phyloP scores from a whole-genome alignment of 2,329 filamentous ascomycete species.

The Knoxdaviesia proteae region DNA sequence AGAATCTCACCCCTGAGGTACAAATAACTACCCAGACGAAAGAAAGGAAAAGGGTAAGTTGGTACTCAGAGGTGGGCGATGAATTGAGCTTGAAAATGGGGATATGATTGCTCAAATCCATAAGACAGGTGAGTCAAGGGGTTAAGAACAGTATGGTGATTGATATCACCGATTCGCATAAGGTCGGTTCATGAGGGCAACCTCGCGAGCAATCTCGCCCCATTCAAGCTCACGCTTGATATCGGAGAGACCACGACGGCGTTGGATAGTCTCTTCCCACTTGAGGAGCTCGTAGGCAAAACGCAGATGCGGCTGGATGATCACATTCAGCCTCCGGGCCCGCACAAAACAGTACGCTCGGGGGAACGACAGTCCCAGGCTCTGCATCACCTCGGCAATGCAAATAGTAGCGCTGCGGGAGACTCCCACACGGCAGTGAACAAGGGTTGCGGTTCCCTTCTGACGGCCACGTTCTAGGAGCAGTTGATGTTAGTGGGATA shows the following conservation, averaged over 20 bases:
- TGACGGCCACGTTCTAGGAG: slow-evolving; percentile 51
- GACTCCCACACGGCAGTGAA: slow-evolving; percentile 91
- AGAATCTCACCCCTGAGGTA: too few species aligned
- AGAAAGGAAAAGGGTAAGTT: too few species aligned
- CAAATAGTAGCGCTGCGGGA: slow-evolving; percentile 92
- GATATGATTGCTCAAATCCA: too few species aligned
- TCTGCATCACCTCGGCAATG: slow-evolving; percentile 94
- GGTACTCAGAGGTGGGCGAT: too few species aligned
- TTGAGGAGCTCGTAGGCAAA: slow-evolving; percentile 92
- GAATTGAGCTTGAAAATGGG: too few species aligned
- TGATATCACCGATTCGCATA: slow-evolving; percentile 24
- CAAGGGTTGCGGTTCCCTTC: slow-evolving; percentile 66
- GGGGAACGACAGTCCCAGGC: slow-evolving; percentile 62
- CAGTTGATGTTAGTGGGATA: background rate
- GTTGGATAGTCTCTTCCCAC: slow-evolving; percentile 67
- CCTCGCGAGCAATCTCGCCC: slow-evolving; percentile 70
- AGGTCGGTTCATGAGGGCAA: slow-evolving; percentile 88
- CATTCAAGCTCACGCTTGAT: slow-evolving; percentile 61
- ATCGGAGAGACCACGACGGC: background rate
- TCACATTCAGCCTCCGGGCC: slow-evolving; percentile 81
- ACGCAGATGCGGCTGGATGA: slow-evolving; percentile 87
- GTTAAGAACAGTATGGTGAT: background rate
- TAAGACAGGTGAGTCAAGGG: too few species aligned
- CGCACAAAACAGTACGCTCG: slow-evolving; percentile 92
- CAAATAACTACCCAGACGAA: too few species aligned